Evolutionary conservation across 2,329 filamentous ascomycete genomes (phyloP), one percentile per base, ranked within the genome.

Genomic region (Fonsecaea pugnacius): DNA sequence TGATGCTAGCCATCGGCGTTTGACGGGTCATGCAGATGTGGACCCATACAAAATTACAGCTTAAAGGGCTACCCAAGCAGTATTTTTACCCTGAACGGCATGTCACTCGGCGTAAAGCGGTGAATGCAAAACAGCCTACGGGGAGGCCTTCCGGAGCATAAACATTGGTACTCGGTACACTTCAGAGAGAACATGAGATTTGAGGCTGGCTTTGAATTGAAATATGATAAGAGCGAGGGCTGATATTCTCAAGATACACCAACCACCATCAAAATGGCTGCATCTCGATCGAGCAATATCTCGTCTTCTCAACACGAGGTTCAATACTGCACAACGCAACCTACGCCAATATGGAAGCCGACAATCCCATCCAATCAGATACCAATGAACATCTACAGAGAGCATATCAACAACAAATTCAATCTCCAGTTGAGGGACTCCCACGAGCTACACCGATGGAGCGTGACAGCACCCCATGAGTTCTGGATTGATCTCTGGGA

Each of bases 401-500:
- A 53, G 8, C 46, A 58, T 40, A 10, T 63, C 54, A 63, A 63
- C 60, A 24, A 35, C 3, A 50, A 46, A 12, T 58, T 51, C 54
- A 4, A 32, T 38, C 43, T 58, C 14, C 40, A 6, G 14, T 21
- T 60, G 14, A 52, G 21, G 32, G 33, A 52, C 40, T 74, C 75
- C 5, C 71, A 74, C 51, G 75, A 78, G 3, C 71, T 79, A 21
- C 76, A 79, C 12, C 70, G 66, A 63, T 80, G 77, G 77, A 77
- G 73, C 33, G 73, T 78, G 6, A 65, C 71, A 1, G 70, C 73
- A 14, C 71, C 75, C 2, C 77, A 79, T 33, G 72, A 76, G 10
- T 79, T 80, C 65, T 80, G 78, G 78, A 71, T 75, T 16, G 74
- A 78, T 65, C 66, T 79, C n/a, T 78, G 78, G 63, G 58, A 69